Base-by-base conservation (phyloP, 257 asterid species). In the Plectranthus barbatus region DNA sequence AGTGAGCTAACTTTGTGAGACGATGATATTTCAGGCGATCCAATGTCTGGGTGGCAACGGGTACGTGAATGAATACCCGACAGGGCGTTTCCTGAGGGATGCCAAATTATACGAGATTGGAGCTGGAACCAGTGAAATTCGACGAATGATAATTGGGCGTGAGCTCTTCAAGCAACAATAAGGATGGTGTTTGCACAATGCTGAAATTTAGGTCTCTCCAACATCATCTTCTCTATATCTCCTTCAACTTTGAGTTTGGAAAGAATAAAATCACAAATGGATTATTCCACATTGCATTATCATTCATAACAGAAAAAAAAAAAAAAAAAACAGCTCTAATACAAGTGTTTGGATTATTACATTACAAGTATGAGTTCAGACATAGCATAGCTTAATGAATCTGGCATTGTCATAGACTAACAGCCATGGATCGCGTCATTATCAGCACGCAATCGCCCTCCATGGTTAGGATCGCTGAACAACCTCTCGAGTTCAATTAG, bases 31-130 rank as follows among this genome's bases (percentile, higher is more conserved):
- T 71, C 94, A 93, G 99, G 99, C 96, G 9, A 87, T 93, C 65
- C 99, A 93, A 24, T 89, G 96, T 73, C 77, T 90, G 7, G 99
- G 99, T 59, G 99, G 99, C 50, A 93, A 93, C 52, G 99, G 99
- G 31, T 93, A 90, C 40, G 90, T 93, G 45, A 93, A 93, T 19
- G 99, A 93, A 65, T 93, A 93, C 67, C 83, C 94, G 5, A 90
- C 99, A 0, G 99, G 99, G n/a, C 95, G 97, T 9, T 83, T 86
- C 62, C 95, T 90, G 21, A 83, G 99, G 55, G 99, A 90, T 69
- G 96, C 99, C 44, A 90, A 93, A 74, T 60, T 93, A 51, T 93
- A 89, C 58, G 99, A 93, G 81, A 90, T 93, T 41, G 99, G 99
- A 10, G 99, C 97, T 15, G 97, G 99, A 69, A 93, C 97, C 8